These are phyloP conservation scores for Chalciporus pseudorubinellus DNA, from an alignment of 768 basidiomycete genomes.

Conservation along the genomic window DNA sequence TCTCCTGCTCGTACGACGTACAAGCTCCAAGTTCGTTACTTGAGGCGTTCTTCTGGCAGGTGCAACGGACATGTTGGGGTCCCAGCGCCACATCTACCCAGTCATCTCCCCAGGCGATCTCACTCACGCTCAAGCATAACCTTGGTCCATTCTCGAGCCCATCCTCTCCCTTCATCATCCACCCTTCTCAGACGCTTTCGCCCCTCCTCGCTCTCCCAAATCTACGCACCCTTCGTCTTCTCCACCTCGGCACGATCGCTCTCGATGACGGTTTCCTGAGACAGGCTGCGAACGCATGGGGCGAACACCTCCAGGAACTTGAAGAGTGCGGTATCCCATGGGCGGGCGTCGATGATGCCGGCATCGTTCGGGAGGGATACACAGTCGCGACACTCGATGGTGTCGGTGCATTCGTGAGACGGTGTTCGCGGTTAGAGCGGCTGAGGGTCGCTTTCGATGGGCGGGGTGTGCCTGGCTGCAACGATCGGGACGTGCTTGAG, in stretches of 20 bases:
- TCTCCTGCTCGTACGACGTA: constrained; percentile 27
- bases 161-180: constrained; percentile 21
- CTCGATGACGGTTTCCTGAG: constrained; percentile 28
- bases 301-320: constrained; percentile 23
- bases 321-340: constrained; percentile 30
- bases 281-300: constrained; percentile 28
- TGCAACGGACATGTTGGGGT: constrained; percentile 16
- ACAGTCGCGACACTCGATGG: constrained; percentile 21
- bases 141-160: constrained; percentile 20
- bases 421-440: constrained; percentile 17
- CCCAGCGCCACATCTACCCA: not conserved
- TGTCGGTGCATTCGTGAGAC: constrained; percentile 18
- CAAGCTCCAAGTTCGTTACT: constrained; percentile 23
- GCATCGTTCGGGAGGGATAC: constrained; percentile 4
- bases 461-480: constrained; percentile 1
- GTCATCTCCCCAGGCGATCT: constrained; percentile 6
- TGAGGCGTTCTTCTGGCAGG: constrained; percentile 23
- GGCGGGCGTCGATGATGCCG: constrained; percentile 17
- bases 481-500: not conserved
- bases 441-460: constrained; percentile 27
- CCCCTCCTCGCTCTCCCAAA: constrained; percentile 24
- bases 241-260: constrained; percentile 27
- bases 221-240: constrained; percentile 20
- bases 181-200: constrained; percentile 21
- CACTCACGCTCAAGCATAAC: constrained; percentile 30